These are phyloP conservation scores for Teratosphaeria gauchensis DNA, from an alignment of 2,329 filamentous ascomycete genomes.

Conservation along the genomic window DNA sequence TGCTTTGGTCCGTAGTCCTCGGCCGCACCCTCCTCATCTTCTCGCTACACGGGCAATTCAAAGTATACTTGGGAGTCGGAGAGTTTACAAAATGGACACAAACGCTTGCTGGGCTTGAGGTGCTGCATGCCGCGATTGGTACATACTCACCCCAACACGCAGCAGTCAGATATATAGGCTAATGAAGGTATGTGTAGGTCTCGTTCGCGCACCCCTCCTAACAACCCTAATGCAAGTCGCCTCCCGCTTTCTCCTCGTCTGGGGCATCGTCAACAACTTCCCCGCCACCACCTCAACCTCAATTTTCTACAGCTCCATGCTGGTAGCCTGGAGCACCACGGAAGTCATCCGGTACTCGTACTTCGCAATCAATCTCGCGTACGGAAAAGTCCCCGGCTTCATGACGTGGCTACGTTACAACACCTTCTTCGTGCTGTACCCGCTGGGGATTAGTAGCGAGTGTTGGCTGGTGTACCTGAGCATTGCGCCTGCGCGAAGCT, in stretches of 20 bases:
- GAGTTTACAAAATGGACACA: conserved; percentile 70
- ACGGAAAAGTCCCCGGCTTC: conserved; percentile 46
- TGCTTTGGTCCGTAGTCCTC: conserved; percentile 71
- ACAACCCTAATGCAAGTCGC: conserved; percentile 89
- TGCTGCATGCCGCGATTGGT: conserved; percentile 73
- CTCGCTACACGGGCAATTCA: conserved; percentile 32
- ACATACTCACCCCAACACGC: conserved; percentile 16
- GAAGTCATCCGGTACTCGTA: conserved; percentile 91
- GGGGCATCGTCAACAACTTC: conserved; percentile 70
- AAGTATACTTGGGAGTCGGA: conserved; percentile 54
- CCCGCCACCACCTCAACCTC: conserved; percentile 50
- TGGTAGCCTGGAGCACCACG: conserved; percentile 79
- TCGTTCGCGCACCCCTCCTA: conserved; percentile 75
- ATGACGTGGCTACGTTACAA: conserved; percentile 81
- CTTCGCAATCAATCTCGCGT: conserved; percentile 65
- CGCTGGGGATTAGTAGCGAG: conserved; percentile 82
- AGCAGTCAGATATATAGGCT: neutral
- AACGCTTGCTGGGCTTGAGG: conserved; percentile 71
- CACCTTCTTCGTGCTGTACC: conserved; percentile 87
- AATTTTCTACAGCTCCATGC: conserved; percentile 63
- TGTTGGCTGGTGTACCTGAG: conserved; percentile 65
- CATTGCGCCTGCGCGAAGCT: conserved; percentile 48
- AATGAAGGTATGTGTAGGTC: conserved; percentile 39
- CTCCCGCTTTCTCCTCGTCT: conserved; percentile 78
- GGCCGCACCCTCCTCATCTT: conserved; percentile 54